Conservation (phyloP, 148 eudicot genomes). For the Cornus suecica region DNA sequence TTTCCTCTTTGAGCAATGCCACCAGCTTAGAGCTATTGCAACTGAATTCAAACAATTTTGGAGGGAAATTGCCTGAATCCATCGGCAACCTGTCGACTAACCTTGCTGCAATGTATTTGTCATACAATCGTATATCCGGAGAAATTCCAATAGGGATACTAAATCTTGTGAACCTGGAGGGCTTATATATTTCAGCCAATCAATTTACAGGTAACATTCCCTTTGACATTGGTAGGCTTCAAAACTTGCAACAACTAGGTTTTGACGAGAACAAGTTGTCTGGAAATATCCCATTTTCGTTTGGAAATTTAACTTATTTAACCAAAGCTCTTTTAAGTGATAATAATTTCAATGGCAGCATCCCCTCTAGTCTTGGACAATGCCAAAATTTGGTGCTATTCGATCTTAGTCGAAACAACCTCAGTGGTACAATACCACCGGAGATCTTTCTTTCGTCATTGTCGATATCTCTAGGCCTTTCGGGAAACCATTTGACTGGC, state of each 20-base stretch:
- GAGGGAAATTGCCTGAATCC: slow-evolving; percentile 18
- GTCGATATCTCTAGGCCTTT: slow-evolving; percentile 3
- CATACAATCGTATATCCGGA: slow-evolving; percentile 16
- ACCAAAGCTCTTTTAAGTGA: neutral
- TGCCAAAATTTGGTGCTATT: slow-evolving; percentile 9
- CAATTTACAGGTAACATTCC: slow-evolving; percentile 23
- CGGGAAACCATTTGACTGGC: slow-evolving; percentile 21
- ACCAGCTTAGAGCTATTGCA: slow-evolving; percentile 7
- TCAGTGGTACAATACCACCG: slow-evolving; percentile 23
- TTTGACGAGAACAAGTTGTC: slow-evolving; percentile 14
- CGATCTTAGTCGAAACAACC: slow-evolving; percentile 18
- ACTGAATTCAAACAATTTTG: slow-evolving; percentile 15
- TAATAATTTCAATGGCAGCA: slow-evolving; percentile 28
- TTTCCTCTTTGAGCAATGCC: slow-evolving; percentile 28
- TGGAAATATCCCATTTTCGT: slow-evolving; percentile 26
- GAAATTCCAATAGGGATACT: slow-evolving; percentile 18
- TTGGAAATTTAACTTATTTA: slow-evolving; percentile 34
- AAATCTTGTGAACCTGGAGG: slow-evolving; percentile 11
- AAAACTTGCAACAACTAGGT: neutral
- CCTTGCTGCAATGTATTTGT: neutral
- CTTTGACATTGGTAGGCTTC: slow-evolving; percentile 11
- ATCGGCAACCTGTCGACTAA: slow-evolving; percentile 19
- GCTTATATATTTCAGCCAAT: neutral
- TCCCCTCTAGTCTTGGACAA: slow-evolving; percentile 33
- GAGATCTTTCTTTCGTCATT: slow-evolving; percentile 19